phyloP scores from a whole-genome alignment of 306 rosid genomes.

The Pyrus betulifolia region DNA sequence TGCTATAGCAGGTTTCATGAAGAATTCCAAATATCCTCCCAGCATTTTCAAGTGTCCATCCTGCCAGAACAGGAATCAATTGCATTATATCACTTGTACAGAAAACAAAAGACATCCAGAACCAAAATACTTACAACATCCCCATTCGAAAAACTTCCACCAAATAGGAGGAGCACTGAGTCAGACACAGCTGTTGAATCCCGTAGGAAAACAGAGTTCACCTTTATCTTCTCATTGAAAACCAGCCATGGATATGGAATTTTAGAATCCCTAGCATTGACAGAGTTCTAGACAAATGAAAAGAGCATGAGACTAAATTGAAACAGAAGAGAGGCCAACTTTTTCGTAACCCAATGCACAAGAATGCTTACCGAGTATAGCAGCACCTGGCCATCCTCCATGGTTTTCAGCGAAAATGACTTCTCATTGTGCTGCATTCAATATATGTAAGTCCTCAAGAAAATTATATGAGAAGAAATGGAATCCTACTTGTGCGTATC shows the following conservation, averaged over 20 bases:
- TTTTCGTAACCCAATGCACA: slow-evolving; percentile 6
- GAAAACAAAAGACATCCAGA: background rate
- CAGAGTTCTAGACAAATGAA: slow-evolving; percentile 63
- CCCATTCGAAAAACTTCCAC: slow-evolving; percentile 74
- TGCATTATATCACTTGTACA: background rate
- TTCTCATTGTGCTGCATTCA: slow-evolving; percentile 79
- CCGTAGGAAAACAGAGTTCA: slow-evolving; percentile 91
- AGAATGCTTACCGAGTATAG: slow-evolving; percentile 65
- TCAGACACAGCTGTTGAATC: slow-evolving; percentile 94
- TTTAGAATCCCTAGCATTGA: slow-evolving; percentile 80
- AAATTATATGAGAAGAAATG: background rate
- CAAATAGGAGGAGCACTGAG: slow-evolving; percentile 78
- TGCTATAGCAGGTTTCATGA: slow-evolving; percentile 72
- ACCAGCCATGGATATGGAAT: slow-evolving; percentile 96
- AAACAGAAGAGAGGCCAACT: background rate
- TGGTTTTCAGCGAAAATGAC: slow-evolving; percentile 78
- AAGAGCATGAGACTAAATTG: slow-evolving; percentile 12
- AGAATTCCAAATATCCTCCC: slow-evolving; percentile 90
- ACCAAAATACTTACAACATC: slow-evolving; percentile 43
- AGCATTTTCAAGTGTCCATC: slow-evolving; percentile 89
- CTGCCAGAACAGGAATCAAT: slow-evolving; percentile 33
- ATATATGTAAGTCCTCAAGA: slow-evolving; percentile 13
- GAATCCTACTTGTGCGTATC: background rate
- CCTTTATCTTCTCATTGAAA: slow-evolving; percentile 93
- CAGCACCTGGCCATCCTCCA: slow-evolving; percentile 99